A percentile compares a stretch with the other conserved stretches of the same genome.
These are phyloP conservation scores for Zanthoxylum bungeanum DNA, from an alignment of 345 rosid genomes.

Conservation along the genomic window DNA sequence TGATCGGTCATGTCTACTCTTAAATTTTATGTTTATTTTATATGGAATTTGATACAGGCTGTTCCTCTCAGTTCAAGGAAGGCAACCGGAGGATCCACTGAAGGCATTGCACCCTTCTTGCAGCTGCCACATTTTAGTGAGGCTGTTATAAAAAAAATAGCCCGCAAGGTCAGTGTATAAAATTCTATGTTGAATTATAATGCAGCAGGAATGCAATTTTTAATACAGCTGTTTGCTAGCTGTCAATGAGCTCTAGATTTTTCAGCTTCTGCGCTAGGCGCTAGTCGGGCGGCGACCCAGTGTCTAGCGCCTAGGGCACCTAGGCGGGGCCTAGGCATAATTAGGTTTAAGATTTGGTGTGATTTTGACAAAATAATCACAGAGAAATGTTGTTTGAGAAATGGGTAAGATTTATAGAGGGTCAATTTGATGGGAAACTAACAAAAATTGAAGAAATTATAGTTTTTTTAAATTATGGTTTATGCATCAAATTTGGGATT, in stretches of 20 bases:
- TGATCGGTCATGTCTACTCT: conserved; percentile 2
- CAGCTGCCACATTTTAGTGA: conserved; percentile 96
- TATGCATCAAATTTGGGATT: no score
- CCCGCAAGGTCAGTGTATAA: conserved; percentile 65
- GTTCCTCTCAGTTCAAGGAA: conserved; percentile 97
- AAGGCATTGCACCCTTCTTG: conserved; percentile 89
- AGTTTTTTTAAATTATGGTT: no score
- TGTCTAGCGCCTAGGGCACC: no score
- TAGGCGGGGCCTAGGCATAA: no score
- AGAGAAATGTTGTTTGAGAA: no score
- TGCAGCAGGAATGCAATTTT: conserved; percentile 2
- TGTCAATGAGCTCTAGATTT: background rate
- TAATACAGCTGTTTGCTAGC: background rate
- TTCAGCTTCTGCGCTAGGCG: background rate
- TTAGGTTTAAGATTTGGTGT: no score
- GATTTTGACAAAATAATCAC: no score
- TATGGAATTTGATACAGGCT: conserved; percentile 50
- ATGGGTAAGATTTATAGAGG: no score
- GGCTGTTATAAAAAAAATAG: conserved; percentile 71
- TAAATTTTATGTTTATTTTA: conserved; percentile 2
- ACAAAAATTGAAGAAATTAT: no score
- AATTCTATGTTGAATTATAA: background rate
- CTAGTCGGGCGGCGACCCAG: no score
- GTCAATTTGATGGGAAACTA: no score
- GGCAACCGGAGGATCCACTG: conserved; percentile 77